Conservation (phyloP, 768 basidiomycete genomes). For the Suillus luteus region DNA sequence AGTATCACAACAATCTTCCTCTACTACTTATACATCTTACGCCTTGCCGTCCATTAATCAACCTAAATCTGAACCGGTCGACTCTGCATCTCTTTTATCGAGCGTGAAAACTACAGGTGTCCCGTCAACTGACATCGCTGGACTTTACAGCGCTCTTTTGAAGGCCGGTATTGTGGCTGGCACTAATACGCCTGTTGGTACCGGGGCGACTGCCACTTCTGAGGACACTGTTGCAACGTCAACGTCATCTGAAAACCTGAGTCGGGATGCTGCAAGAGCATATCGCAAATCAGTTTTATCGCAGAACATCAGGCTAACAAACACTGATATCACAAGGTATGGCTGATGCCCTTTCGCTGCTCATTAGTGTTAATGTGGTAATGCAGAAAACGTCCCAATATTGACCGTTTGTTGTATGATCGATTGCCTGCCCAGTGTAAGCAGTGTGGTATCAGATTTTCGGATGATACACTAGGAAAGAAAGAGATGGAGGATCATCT, state of each 20-base stretch:
- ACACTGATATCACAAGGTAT: conserved; percentile 73
- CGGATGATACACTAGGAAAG: conserved; percentile 70
- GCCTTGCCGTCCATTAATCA: conserved; percentile 13
- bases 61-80: conserved; percentile 34
- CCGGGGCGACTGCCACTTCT: conserved; percentile 39
- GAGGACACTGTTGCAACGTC: conserved; percentile 34
- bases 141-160: conserved; percentile 65
- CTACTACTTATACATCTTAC: conserved; percentile 32
- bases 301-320: conserved; percentile 62
- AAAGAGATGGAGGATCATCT: conserved; percentile 84
- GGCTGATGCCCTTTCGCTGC: conserved; percentile 20
- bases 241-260: conserved; percentile 36
- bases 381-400: conserved; percentile 48
- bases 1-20: conserved; percentile 34
- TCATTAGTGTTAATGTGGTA: conserved; percentile 39
- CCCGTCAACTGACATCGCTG: conserved; percentile 46
- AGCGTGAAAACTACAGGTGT: conserved; percentile 26
- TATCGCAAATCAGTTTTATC: conserved; percentile 65
- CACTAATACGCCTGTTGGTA: conserved; percentile 51
- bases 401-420: conserved; percentile 71
- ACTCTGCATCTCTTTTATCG: conserved; percentile 33
- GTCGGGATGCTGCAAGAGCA: conserved; percentile 48
- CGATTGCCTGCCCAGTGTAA: conserved; percentile 83
- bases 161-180: conserved; percentile 78
- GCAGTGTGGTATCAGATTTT: conserved; percentile 90